Evolutionary conservation across 1,284 basidiomycete genomes (phyloP), one percentile per base, ranked within the genome.

Genomic region (Leccinum pallidistipes): DNA sequence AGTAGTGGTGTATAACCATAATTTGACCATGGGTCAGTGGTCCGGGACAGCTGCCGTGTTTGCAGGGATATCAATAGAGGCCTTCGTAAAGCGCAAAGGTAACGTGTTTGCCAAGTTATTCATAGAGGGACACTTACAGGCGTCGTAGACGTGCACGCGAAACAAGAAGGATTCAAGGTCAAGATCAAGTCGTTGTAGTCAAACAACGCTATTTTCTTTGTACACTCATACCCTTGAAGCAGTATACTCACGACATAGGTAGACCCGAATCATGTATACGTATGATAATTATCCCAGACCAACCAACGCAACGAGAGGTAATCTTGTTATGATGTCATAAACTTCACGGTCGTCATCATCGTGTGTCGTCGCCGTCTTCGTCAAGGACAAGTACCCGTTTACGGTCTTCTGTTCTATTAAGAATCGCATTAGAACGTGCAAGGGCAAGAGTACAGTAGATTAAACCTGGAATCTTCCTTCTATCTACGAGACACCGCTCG

Each of bases 1-100:
- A 7, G 95, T 99, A 5, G 75, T 97, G 29, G 86, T 98, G 1
- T 99, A 98, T 76, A 88, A 94, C 68, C 97, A 99, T 77, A 85
- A 82, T 64, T 81, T 99, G 57, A 90, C 90, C 0, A 62, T 72
- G 0, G 92, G 95, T 1, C 97, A 99, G 77, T 99, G 97, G 97
- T 68, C 85, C 2, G 97, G 97, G 16, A 89, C 96, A 0, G 88
- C 77, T 1, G 87, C 96, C 32, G 97, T 99, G 4, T 98, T 99
- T 76, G 86, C 86, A 4, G 96, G 95, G 1, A 97, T 99, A 65
- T 95, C 92, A 1, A 85, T 98, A 14, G 97, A 98, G 74, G 96
- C 96, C 1, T 87, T 86, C 69, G 88, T 94, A 21, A 97, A 97
- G 75, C 85, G 91, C 57, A 86, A 84, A 84, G 91, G 91, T 91